phyloP scores from a whole-genome alignment of 495 filamentous ascomycete species.

The Trichoderma virens region DNA sequence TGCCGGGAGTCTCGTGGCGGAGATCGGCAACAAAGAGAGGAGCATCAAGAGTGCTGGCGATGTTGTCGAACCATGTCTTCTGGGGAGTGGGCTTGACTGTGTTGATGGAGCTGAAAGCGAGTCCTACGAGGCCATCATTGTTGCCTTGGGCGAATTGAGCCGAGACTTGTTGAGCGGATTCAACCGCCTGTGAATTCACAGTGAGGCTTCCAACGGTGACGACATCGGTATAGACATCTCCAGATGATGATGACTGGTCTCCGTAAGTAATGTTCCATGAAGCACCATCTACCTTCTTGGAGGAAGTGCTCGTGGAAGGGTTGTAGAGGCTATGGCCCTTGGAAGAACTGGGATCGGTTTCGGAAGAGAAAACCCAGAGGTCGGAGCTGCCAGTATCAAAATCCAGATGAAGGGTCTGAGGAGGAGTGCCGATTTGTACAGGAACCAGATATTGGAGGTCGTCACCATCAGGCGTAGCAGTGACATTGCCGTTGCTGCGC shows the following conservation, averaged over 20 bases:
- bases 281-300: conserved; percentile 42
- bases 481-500: conserved; percentile 26
- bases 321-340: conserved; percentile 51
- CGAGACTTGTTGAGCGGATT: conserved; percentile 60
- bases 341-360: conserved; percentile 32
- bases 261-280: conserved; percentile 68
- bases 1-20: conserved; percentile 54
- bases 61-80: conserved; percentile 67
- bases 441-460: conserved; percentile 60
- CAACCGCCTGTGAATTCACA: conserved; percentile 61
- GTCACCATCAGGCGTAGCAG: conserved; percentile 40
- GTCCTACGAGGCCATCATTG: conserved; percentile 44
- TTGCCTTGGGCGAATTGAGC: conserved; percentile 46
- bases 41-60: conserved; percentile 43
- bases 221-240: conserved; percentile 67
- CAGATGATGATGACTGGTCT: conserved; percentile 60
- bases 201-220: conserved; percentile 66
- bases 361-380: conserved; percentile 57
- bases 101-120: conserved; percentile 37
- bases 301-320: conserved; percentile 39
- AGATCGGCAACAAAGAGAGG: conserved; percentile 62
- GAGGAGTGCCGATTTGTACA: conserved; percentile 63
- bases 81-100: conserved; percentile 51
- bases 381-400: conserved; percentile 74
- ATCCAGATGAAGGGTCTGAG: conserved; percentile 60